These are phyloP conservation scores for Chenopodium album DNA, from an alignment of 148 eudicot genomes.

Conservation along the genomic window DNA sequence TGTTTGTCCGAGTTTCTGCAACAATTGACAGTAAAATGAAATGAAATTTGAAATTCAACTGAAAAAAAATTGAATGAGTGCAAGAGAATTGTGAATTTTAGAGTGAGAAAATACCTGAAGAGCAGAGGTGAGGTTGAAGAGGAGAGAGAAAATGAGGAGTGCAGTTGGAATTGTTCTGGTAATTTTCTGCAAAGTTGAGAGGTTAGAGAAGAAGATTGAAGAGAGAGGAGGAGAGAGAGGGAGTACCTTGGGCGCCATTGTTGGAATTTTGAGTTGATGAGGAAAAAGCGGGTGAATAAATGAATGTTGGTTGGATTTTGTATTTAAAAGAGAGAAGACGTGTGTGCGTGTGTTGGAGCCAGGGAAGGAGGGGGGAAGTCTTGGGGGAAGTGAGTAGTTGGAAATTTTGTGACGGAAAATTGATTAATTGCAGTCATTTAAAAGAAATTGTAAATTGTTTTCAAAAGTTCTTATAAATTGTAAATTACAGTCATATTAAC, in stretches of 20 bases:
- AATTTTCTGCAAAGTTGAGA: conserved; percentile 20
- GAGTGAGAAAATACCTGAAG: conserved; percentile 40
- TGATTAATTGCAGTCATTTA: no score
- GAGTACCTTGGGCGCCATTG: conserved; percentile 13
- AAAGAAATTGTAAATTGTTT: no score
- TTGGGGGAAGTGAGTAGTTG: neutral
- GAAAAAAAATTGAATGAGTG: neutral
- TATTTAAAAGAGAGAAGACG: neutral
- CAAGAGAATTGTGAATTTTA: no score
- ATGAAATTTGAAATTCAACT: neutral
- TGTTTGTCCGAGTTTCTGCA: conserved; percentile 50
- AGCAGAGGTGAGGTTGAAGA: conserved; percentile 43
- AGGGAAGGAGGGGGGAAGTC: neutral
- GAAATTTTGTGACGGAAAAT: no score
- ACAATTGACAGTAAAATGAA: neutral
- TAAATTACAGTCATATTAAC: no score
- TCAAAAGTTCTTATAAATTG: no score
- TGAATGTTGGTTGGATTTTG: conserved; percentile 7
- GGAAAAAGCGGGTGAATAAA: neutral
- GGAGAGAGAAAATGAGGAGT: conserved; percentile 25
- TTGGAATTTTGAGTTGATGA: neutral
- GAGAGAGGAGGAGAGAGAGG: conserved; percentile 3
- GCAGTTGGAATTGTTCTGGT: conserved; percentile 18
- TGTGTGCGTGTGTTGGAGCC: neutral
- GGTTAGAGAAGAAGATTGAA: neutral